A percentile compares a stretch with the other conserved stretches of the same genome.
Evolutionary conservation across 768 basidiomycete genomes (phyloP).

Genomic region (Mycena kentingensis): DNA sequence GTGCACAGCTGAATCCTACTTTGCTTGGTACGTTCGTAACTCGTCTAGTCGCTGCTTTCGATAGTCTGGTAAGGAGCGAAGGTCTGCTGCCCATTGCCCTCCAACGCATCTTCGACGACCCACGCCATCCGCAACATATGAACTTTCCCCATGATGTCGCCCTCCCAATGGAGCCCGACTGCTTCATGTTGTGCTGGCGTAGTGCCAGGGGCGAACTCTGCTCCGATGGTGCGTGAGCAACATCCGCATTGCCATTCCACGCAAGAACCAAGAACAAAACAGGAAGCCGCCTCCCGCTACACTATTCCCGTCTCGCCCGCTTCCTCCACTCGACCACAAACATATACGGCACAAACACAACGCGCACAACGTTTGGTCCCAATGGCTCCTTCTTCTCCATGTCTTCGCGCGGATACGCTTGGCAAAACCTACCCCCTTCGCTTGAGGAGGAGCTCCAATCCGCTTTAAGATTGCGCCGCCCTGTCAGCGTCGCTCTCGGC

Average conservation of each 20-base stretch:
- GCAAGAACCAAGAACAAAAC: background rate
- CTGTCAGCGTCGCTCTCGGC: constrained; percentile 9
- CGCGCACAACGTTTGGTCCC: constrained; percentile 14
- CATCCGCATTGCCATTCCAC: background rate
- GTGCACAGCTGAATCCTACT: background rate
- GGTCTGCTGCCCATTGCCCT: background rate
- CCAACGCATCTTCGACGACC: constrained; percentile 3
- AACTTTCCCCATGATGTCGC: constrained; percentile 13
- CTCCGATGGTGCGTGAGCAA: constrained; percentile 2
- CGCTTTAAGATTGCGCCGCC: background rate
- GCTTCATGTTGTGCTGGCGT: constrained; percentile 5
- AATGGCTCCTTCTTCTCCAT: constrained; percentile 12
- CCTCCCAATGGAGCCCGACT: constrained; percentile 9
- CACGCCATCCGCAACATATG: constrained; percentile 5
- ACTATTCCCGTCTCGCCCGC: constrained; percentile 7
- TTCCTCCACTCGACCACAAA: constrained; percentile 3
- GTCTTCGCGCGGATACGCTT: constrained; percentile 6
- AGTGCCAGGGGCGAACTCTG: constrained; percentile 2
- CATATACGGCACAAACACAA: background rate
- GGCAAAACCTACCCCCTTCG: constrained; percentile 8
- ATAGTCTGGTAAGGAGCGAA: constrained; percentile 4
- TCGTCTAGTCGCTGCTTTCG: too few relatives aligned
- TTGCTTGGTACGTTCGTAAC: constrained; percentile 1
- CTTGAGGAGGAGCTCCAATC: constrained; percentile 11
- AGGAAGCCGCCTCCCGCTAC: background rate